A percentile compares a stretch with the other conserved stretches of the same genome.
These are phyloP conservation scores for Russula virescens DNA, from an alignment of 768 basidiomycete species.

Conservation along the genomic window DNA sequence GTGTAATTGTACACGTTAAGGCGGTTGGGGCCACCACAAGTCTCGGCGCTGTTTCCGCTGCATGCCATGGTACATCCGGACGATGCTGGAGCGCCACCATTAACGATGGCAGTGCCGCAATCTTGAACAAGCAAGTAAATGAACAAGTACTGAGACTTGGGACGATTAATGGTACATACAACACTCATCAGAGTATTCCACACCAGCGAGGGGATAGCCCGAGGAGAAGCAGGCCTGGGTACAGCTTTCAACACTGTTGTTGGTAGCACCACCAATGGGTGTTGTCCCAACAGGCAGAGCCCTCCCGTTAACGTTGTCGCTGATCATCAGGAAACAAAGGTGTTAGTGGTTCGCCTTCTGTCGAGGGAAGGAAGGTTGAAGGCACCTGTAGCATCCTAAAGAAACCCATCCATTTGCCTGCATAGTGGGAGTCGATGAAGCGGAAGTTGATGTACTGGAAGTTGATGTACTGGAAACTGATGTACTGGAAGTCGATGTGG, in stretches of 20 bases:
- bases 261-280: constrained; percentile 34
- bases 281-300: constrained; percentile 30
- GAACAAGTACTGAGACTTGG: not conserved
- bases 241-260: constrained; percentile 53
- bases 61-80: constrained; percentile 64
- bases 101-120: constrained; percentile 44
- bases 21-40: constrained; percentile 68
- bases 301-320: constrained; percentile 34
- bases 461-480: no score
- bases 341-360: constrained; percentile 1
- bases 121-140: constrained; percentile 31
- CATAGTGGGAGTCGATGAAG: no score
- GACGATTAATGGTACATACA: constrained; percentile 33
- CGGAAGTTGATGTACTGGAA: no score
- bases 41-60: constrained; percentile 53
- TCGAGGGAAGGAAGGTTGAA: not conserved
- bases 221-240: constrained; percentile 54
- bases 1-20: constrained; percentile 68
- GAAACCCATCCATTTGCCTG: constrained; percentile 48
- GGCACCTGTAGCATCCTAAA: constrained; percentile 67
- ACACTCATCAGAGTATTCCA: constrained; percentile 47
- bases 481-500: no score
- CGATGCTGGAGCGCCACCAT: constrained; percentile 44
- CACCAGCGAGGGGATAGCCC: constrained; percentile 38
- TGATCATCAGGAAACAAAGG: constrained; percentile 18